Conservation (phyloP, 305 asterid species). For the Salvia sclarea region DNA sequence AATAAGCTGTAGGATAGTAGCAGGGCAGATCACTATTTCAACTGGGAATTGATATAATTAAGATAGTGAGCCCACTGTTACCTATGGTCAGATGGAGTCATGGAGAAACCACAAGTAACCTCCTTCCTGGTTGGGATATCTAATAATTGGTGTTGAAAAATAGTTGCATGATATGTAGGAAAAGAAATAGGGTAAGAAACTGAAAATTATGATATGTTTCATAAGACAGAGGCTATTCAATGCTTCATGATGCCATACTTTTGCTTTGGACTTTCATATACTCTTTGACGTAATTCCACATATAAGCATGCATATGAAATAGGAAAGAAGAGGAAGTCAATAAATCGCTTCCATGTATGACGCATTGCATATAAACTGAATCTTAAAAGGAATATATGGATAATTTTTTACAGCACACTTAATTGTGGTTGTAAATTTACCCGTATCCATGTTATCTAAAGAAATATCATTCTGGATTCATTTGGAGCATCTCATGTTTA, state of each 20-base stretch:
- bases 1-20: conserved; percentile 6
- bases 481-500: conserved; percentile 13
- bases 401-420: neutral
- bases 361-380: neutral
- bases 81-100: neutral
- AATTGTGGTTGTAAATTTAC: neutral
- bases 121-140: neutral
- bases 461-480: conserved; percentile 3
- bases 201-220: neutral
- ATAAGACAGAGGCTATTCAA: neutral
- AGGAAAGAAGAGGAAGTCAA: neutral
- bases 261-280: neutral
- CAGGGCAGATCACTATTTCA: neutral
- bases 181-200: neutral
- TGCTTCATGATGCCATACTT: neutral
- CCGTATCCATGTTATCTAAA: neutral
- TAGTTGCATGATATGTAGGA: neutral
- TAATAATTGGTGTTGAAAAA: neutral
- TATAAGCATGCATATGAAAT: neutral
- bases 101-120: neutral
- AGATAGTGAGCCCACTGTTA: neutral
- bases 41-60: conserved; percentile 6
- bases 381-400: neutral
- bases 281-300: neutral
- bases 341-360: neutral